Evolutionary conservation across 106 monocot species (phyloP), one percentile per base, ranked within the genome.

Genomic region (Vanilla planifolia): DNA sequence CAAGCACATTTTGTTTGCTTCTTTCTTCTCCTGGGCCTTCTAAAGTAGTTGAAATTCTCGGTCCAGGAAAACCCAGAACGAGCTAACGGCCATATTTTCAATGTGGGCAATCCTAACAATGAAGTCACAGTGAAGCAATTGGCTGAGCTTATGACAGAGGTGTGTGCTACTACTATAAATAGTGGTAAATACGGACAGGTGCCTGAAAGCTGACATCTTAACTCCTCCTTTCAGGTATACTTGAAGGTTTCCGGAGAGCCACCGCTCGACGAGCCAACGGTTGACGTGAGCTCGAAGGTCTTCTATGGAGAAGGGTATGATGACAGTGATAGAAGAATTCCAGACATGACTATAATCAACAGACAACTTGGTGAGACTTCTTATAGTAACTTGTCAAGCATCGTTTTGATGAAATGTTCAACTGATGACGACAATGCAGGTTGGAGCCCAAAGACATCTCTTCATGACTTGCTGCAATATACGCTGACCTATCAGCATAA

Each of bases 241-340:
- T 61, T 67, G 0, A 88, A 88, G 70, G 87, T 88, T 4, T 73
- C 72, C 5, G 87, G 79, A 37, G 82, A 82, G 48, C 75, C 66
- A 30, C 26, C 56, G 5, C 62, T 64, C 0, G 76, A 76, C 24
- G 73, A 60, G 45, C 79, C 82, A 36, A 88, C 79, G 0, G 37
- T 88, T 35, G 79, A 82, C 66, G 79, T 82, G 16, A 82, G 76
- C 53, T 82, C 87, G 11, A 65, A 76, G 56, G 82, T 79, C 30
- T 82, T 88, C 51, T 88, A 88, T 34, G 87, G 87, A 15, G 79
- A 73, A 82, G 87, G 82, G 3, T 88, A 88, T 34, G 88, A 80
- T 69, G 83, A 83, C 44, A 83, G 71, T 51, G 86, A 86, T 40
- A 86, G 79, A 41, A 45, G 86, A 17, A 86, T 86, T 44, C 86